Conservation (phyloP, 1,139 yeast species). For the Nematodospora anomalae region DNA sequence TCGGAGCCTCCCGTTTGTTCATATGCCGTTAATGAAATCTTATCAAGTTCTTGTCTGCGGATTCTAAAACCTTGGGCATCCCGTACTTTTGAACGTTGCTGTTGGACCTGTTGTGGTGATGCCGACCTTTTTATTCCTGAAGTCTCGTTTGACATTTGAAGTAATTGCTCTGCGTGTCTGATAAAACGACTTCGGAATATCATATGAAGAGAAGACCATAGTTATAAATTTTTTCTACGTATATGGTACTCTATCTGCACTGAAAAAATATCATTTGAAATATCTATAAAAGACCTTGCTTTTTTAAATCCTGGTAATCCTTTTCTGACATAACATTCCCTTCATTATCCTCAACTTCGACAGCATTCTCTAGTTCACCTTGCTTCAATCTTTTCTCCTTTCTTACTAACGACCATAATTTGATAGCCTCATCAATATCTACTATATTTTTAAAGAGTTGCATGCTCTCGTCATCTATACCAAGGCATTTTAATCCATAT, state of each 20-base stretch:
- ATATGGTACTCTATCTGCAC: too few relatives aligned
- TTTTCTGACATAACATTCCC: slow-evolving; percentile 89
- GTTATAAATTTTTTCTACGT: too few relatives aligned
- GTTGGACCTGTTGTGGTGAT: slow-evolving; percentile 13
- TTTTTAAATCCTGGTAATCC: slow-evolving; percentile 79
- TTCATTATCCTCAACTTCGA: slow-evolving; percentile 86
- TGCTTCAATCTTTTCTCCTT: slow-evolving; percentile 38
- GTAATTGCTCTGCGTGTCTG: background rate
- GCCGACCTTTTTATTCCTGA: slow-evolving; percentile 25
- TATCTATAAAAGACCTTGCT: slow-evolving; percentile 66
- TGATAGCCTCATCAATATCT: slow-evolving; percentile 65
- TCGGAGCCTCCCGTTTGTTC: slow-evolving; percentile 40
- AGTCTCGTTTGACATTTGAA: slow-evolving; percentile 8
- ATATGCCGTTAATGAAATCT: slow-evolving; percentile 39
- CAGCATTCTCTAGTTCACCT: slow-evolving; percentile 52
- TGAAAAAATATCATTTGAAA: too few relatives aligned
- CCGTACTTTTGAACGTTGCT: slow-evolving; percentile 26
- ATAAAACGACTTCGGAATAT: background rate
- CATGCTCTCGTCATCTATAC: slow-evolving; percentile 49
- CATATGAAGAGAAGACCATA: background rate
- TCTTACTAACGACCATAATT: slow-evolving; percentile 52
- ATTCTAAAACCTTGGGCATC: slow-evolving; percentile 53
- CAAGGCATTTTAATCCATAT: slow-evolving; percentile 74
- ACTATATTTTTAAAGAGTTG: slow-evolving; percentile 61
- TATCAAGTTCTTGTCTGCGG: slow-evolving; percentile 47